phyloP scores from a whole-genome alignment of 306 rosid species.

The Medicago arabica region DNA sequence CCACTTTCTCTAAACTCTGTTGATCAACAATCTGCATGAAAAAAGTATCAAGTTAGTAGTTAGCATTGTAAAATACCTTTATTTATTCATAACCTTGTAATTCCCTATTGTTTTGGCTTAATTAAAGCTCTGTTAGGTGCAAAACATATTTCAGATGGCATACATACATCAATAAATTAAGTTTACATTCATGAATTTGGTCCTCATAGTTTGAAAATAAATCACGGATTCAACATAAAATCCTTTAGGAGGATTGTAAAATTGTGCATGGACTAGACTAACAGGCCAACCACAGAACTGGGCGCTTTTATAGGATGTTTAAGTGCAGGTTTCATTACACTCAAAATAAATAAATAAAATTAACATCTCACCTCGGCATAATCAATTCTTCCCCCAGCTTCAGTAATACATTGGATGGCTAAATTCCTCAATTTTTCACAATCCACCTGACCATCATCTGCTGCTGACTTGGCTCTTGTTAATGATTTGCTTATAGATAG shows the following conservation, averaged over 20 bases:
- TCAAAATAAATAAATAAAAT: not conserved
- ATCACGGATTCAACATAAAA: not conserved
- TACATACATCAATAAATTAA: slow-evolving; percentile 7
- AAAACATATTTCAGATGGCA: not conserved
- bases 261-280: not conserved
- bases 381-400: slow-evolving; percentile 85
- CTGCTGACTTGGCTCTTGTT: slow-evolving; percentile 65
- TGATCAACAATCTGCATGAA: slow-evolving; percentile 76
- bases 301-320: not conserved
- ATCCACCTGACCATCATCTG: slow-evolving; percentile 64
- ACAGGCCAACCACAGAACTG: not conserved
- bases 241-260: slow-evolving; percentile 11
- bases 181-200: slow-evolving; percentile 1
- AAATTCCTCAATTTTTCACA: slow-evolving; percentile 59
- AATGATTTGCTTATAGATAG: slow-evolving; percentile 74
- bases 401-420: slow-evolving; percentile 56
- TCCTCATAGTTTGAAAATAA: not conserved
- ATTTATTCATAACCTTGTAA: slow-evolving; percentile 9
- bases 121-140: slow-evolving; percentile 15
- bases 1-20: slow-evolving; percentile 65
- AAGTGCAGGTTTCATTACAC: not conserved
- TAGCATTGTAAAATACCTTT: slow-evolving; percentile 26
- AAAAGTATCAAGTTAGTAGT: slow-evolving; percentile 30
- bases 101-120: slow-evolving; percentile 22
- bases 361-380: slow-evolving; percentile 73